Percentiles rank a stretch among this genome's conserved stretches.
These are phyloP conservation scores for Henckelia pumila DNA, from an alignment of 257 asterid genomes.

Conservation along the genomic window DNA sequence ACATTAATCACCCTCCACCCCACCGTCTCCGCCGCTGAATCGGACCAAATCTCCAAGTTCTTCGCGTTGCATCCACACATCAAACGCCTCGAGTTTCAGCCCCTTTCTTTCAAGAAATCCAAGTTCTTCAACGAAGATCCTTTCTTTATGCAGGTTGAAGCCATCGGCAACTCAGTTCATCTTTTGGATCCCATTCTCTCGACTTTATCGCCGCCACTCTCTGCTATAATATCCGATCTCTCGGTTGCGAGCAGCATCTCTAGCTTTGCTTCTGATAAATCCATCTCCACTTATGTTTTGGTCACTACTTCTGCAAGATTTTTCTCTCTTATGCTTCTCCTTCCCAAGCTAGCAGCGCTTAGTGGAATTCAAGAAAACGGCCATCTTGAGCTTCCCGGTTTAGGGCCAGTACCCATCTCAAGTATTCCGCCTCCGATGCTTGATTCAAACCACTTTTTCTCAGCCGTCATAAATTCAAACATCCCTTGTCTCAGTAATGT, in stretches of 20 bases:
- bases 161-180: slow-evolving; percentile 40
- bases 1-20: slow-evolving; percentile 46
- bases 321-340: slow-evolving; percentile 31
- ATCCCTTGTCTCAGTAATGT: slow-evolving; percentile 17
- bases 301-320: slow-evolving; percentile 44
- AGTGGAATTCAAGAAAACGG: background rate
- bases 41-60: slow-evolving; percentile 37
- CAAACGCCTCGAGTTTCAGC: slow-evolving; percentile 32
- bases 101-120: slow-evolving; percentile 35
- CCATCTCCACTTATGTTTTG: slow-evolving; percentile 22
- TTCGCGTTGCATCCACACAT: slow-evolving; percentile 29
- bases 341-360: slow-evolving; percentile 28
- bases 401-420: slow-evolving; percentile 34
- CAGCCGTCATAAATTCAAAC: slow-evolving; percentile 29
- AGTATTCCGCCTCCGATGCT: slow-evolving; percentile 46
- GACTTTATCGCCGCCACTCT: slow-evolving; percentile 32
- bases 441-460: slow-evolving; percentile 27
- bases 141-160: slow-evolving; percentile 39
- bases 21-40: slow-evolving; percentile 42
- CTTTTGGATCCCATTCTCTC: slow-evolving; percentile 34
- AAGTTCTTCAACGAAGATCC: slow-evolving; percentile 39
- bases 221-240: slow-evolving; percentile 39
- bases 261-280: slow-evolving; percentile 18
- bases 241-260: slow-evolving; percentile 13
- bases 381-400: slow-evolving; percentile 27